Evolutionary conservation across 139 green algal species (phyloP).

Genomic region (Eudorina sp.): DNA sequence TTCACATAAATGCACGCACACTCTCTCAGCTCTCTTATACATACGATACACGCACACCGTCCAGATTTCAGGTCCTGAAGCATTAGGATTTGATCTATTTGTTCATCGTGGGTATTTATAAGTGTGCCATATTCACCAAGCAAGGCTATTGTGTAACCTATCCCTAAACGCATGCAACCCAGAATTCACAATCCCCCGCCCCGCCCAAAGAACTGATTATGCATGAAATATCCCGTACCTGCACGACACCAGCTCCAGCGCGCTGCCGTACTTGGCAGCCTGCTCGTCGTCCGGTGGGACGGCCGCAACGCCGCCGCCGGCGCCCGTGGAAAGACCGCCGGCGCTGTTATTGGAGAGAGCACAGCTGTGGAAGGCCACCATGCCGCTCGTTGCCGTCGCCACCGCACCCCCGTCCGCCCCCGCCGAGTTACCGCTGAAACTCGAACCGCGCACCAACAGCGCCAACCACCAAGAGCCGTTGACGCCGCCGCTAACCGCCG

Average conservation of each 20-base stretch:
- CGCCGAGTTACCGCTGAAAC: background rate
- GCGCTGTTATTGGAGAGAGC: background rate
- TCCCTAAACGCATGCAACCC: background rate
- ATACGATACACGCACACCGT: no score
- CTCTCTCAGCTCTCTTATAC: no score
- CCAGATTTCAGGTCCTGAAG: no score
- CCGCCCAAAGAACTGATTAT: background rate
- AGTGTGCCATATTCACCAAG: background rate
- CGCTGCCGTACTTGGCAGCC: background rate
- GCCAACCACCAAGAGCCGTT: background rate
- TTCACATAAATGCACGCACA: background rate
- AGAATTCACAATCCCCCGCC: background rate
- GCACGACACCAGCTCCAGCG: background rate
- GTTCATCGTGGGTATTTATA: background rate
- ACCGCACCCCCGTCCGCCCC: background rate
- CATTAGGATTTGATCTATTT: background rate
- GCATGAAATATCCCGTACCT: background rate
- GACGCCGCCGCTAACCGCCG: background rate
- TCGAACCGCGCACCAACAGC: background rate
- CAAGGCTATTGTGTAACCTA: background rate
- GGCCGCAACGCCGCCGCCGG: background rate
- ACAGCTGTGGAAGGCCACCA: background rate
- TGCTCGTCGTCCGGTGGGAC: background rate
- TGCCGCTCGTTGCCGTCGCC: background rate
- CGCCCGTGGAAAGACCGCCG: background rate